These are phyloP conservation scores for Metschnikowia rubicola DNA, from an alignment of 805 yeast genomes.

Conservation along the genomic window DNA sequence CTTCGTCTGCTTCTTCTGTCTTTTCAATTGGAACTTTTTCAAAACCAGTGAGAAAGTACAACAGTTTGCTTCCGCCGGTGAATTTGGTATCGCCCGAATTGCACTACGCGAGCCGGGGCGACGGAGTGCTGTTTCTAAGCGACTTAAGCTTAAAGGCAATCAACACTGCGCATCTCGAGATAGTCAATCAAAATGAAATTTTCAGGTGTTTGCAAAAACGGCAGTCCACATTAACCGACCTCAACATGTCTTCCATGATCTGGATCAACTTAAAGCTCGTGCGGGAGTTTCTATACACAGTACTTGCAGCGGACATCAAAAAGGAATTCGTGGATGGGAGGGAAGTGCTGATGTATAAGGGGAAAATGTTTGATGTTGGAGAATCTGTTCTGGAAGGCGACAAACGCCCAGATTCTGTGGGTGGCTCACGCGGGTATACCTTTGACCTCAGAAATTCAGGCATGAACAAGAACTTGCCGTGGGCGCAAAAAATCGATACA, in stretches of 20 bases:
- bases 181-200: constrained; percentile 32
- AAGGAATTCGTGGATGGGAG: constrained; percentile 5
- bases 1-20: constrained; percentile 16
- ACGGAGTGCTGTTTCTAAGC: constrained; percentile 33
- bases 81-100: constrained; percentile 23
- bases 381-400: not conserved
- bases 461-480: constrained; percentile 43
- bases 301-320: constrained; percentile 4
- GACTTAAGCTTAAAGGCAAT: constrained; percentile 41
- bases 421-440: not conserved
- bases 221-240: constrained; percentile 27
- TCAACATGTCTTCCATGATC: constrained; percentile 43
- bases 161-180: constrained; percentile 28
- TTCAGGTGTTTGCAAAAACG: constrained; percentile 14
- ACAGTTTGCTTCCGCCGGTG: constrained; percentile 37
- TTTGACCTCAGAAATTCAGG: constrained; percentile 48
- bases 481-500: constrained; percentile 35
- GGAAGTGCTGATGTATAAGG: constrained; percentile 4
- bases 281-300: constrained; percentile 27
- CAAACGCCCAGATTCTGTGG: not conserved
- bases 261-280: constrained; percentile 44
- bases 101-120: constrained; percentile 25
- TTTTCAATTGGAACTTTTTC: constrained; percentile 24
- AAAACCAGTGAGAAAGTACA: constrained; percentile 33
- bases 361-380: constrained; percentile 5